These are phyloP conservation scores for Azolla pinnata DNA, from an alignment of 75 land plant genomes.

Conservation along the genomic window DNA sequence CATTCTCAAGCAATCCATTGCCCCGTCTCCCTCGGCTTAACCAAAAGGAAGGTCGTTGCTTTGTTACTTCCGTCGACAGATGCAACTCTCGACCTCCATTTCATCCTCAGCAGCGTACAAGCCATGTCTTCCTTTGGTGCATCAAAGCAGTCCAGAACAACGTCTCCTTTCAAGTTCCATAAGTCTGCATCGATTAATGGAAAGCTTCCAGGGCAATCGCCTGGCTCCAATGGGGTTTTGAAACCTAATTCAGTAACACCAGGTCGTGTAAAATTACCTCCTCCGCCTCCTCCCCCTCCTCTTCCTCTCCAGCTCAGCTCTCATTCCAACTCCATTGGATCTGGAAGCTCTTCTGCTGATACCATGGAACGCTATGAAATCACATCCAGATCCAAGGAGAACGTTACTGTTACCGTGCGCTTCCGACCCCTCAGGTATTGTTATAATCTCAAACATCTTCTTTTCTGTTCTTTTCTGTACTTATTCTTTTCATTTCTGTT, in stretches of 20 bases:
- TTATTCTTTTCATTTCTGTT: too few relatives aligned
- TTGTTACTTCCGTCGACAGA: background rate
- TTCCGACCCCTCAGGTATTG: constrained; percentile 76
- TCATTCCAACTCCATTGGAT: constrained; percentile 12
- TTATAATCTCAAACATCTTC: too few relatives aligned
- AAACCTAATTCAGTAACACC: constrained; percentile 17
- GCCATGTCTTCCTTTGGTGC: too few relatives aligned
- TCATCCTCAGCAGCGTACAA: constrained; percentile 17
- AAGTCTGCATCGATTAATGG: constrained; percentile 15
- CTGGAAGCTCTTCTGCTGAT: constrained; percentile 23
- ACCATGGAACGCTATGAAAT: constrained; percentile 15
- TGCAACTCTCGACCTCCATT: background rate
- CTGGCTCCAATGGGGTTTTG: constrained; percentile 6
- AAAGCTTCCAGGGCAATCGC: constrained; percentile 9
- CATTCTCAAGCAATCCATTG: background rate
- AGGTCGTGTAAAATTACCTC: constrained; percentile 11
- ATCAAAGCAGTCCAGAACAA: too few relatives aligned
- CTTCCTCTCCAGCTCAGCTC: constrained; percentile 16
- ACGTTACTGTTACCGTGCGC: constrained; percentile 48
- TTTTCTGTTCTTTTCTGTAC: too few relatives aligned
- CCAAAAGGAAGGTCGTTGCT: background rate
- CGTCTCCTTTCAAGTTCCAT: constrained; percentile 21
- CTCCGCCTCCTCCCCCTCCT: constrained; percentile 15
- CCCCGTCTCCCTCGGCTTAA: background rate
- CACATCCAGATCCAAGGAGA: constrained; percentile 48